Base-by-base conservation (phyloP, 352 stramenopile genomes). In the Lagenidium sp. region DNA sequence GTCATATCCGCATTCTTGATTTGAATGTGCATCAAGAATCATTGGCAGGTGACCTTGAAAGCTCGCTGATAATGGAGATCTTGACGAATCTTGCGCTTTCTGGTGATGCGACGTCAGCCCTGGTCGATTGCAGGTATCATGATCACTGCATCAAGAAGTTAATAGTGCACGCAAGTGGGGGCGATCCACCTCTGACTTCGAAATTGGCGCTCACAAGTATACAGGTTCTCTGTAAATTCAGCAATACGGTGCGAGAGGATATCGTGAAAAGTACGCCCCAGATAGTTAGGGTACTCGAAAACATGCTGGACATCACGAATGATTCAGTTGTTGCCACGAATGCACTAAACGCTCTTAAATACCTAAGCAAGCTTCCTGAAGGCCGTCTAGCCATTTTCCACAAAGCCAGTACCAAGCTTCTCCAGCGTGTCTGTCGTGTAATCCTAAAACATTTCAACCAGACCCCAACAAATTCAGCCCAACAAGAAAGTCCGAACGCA, bases 71-170 rank as follows among this genome's bases (percentile, higher is more conserved):
- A 0, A 51, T 83, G 23, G 52, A 80, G 47, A 75, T 72, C 30
- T 60, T 85, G 6, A 54, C 55, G 0, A 82, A 82, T 36, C 37
- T 85, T 12, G 51, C 69, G 1, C 25, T 41, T 6, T 59, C 60
- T 20, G 53, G 50, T 4, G 26, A 59, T 36, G 63, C 68, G 10
- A 56, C 44, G 6, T 36, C 47, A 1, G 44, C 53, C 6, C 41
- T 85, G 15, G 35, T 61, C 7, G 48, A 56, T 7, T 63, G 49
- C 13, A 82, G 80, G 39, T 41, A 83, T 15, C 67, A 73, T 16
- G 62, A 61, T 13, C 56, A 81, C 24, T 75, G 77, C 30, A 34
- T 79, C n/a, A n/a, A n/a, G n/a, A n/a, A n/a, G n/a, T n/a, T n/a
- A n/a, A n/a, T n/a, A n/a, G n/a, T n/a, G n/a, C n/a, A n/a, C n/a